Conservation (phyloP, 2,329 filamentous ascomycete genomes). For the Trichoderma sp. region DNA sequence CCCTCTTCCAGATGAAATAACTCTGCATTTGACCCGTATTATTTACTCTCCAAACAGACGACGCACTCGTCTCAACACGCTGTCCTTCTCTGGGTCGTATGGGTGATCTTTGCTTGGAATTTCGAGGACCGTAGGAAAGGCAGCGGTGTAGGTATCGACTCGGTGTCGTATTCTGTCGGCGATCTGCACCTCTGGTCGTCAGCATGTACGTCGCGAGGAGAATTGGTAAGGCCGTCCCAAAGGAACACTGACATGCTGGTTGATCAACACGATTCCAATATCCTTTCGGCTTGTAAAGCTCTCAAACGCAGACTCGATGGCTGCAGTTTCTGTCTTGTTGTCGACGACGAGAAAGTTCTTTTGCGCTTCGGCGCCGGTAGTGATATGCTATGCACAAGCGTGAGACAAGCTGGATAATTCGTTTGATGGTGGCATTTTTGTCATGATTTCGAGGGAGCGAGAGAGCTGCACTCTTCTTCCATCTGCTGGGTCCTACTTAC, state of each 20-base stretch:
- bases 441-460: neutral
- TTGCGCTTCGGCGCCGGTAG: constrained; percentile 81
- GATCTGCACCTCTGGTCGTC: constrained; percentile 59
- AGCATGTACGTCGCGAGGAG: constrained; percentile 26
- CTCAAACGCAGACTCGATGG: constrained; percentile 90
- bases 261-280: constrained; percentile 95
- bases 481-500: constrained; percentile 53
- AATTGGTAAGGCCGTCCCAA: no score
- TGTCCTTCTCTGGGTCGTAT: constrained; percentile 98
- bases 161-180: constrained; percentile 90
- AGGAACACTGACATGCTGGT: constrained; percentile 77
- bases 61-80: constrained; percentile 84
- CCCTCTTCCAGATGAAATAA: neutral
- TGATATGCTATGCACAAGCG: constrained; percentile 73
- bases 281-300: constrained; percentile 90
- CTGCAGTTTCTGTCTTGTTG: constrained; percentile 82
- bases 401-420: neutral
- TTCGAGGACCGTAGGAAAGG: constrained; percentile 94
- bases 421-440: neutral
- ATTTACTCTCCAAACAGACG: constrained; percentile 68
- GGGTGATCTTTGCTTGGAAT: constrained; percentile 99
- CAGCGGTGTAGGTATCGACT: constrained; percentile 89
- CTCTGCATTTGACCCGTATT: neutral
- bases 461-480: neutral
- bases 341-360: constrained; percentile 99